A percentile compares a stretch with the other conserved stretches of the same genome.
Evolutionary conservation across 768 basidiomycete species (phyloP).

Genomic region (Sutorius australiensis): DNA sequence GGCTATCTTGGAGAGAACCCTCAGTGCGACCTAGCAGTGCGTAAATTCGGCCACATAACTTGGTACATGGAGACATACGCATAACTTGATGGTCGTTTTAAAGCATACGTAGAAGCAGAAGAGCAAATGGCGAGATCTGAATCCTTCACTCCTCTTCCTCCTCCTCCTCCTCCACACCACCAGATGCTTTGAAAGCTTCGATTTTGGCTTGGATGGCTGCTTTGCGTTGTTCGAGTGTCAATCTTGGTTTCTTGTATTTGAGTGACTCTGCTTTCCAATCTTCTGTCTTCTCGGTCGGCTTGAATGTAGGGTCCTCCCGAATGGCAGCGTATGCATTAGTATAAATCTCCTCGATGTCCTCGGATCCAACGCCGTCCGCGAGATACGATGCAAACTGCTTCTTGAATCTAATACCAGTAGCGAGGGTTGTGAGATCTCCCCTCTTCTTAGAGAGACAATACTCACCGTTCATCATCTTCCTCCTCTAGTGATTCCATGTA

Average conservation of each 20-base stretch:
- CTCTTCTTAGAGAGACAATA: constrained; percentile 3
- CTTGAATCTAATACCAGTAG: constrained; percentile 65
- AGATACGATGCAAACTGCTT: constrained; percentile 96
- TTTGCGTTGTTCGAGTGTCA: constrained; percentile 75
- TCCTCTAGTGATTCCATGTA: constrained; percentile 99
- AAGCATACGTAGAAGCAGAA: neutral
- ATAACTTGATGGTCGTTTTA: constrained; percentile 15
- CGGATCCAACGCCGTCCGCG: constrained; percentile 91
- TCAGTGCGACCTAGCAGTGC: constrained; percentile 21
- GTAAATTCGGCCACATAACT: constrained; percentile 8
- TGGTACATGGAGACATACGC: constrained; percentile 20
- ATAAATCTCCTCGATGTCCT: constrained; percentile 97
- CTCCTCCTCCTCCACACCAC: constrained; percentile 30
- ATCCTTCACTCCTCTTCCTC: constrained; percentile 53
- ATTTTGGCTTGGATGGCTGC: constrained; percentile 84
- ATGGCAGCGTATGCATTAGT: constrained; percentile 91
- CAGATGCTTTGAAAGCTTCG: constrained; percentile 78
- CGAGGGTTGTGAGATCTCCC: constrained; percentile 3
- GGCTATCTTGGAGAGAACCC: constrained; percentile 41
- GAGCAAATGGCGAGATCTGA: constrained; percentile 1
- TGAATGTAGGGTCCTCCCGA: constrained; percentile 89
- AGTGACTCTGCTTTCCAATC: constrained; percentile 88
- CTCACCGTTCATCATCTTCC: constrained; percentile 95
- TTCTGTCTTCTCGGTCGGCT: constrained; percentile 80
- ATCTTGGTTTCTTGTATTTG: constrained; percentile 65